A percentile compares a stretch with the other conserved stretches of the same genome.
These are phyloP conservation scores for Scortechinia acanthostroma DNA, from an alignment of 2,329 filamentous ascomycete genomes.

Conservation along the genomic window DNA sequence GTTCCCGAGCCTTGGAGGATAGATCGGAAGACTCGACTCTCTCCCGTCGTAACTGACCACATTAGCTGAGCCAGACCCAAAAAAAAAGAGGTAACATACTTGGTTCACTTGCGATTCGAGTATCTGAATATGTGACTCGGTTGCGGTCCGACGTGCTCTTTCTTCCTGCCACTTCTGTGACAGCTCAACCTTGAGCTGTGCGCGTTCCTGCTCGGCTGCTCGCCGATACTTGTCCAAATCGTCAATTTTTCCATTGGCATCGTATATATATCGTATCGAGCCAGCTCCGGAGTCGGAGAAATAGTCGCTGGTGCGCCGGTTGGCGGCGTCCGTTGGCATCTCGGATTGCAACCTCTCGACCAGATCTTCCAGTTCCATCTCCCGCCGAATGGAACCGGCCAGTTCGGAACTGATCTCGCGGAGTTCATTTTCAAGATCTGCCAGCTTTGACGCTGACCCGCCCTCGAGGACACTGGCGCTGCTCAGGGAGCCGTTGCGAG, in stretches of 20 bases:
- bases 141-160: constrained; percentile 44
- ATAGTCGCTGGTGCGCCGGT: constrained; percentile 59
- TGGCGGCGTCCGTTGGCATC: constrained; percentile 19
- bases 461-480: not conserved
- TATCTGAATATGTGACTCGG: constrained; percentile 54
- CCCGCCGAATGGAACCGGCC: constrained; percentile 56
- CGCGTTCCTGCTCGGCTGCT: constrained; percentile 57
- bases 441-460: not conserved
- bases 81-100: constrained; percentile 19
- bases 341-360: constrained; percentile 54
- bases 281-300: constrained; percentile 58
- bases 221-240: constrained; percentile 54
- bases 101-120: constrained; percentile 50
- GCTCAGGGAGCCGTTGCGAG: not conserved
- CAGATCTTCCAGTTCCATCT: constrained; percentile 65
- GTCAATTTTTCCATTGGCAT: constrained; percentile 3
- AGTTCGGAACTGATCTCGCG: constrained; percentile 59
- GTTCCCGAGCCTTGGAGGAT: constrained; percentile 32
- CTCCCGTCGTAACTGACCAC: not conserved
- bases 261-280: not conserved
- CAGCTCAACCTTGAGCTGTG: constrained; percentile 52
- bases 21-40: not conserved
- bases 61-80: constrained; percentile 11
- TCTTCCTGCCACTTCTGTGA: constrained; percentile 57
- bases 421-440: constrained; percentile 50